These are phyloP conservation scores for Termitomyces sp. DNA, from an alignment of 768 basidiomycete genomes.

Conservation along the genomic window DNA sequence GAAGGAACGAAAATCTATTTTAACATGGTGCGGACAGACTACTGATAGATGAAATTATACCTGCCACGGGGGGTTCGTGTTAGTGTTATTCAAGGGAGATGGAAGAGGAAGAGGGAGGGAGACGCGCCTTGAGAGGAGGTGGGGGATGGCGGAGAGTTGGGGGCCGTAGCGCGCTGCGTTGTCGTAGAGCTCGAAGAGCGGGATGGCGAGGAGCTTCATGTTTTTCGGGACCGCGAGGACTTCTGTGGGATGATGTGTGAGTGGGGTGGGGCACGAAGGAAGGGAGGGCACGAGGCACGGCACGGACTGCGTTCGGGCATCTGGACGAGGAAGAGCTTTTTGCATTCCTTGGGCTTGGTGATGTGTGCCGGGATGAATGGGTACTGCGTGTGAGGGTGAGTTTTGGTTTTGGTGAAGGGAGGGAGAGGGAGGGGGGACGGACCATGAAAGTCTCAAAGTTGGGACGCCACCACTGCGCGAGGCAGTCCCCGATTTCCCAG, in stretches of 20 bases:
- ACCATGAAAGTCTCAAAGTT: slow-evolving; percentile 99
- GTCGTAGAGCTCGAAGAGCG: slow-evolving; percentile 95
- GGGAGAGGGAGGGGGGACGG: slow-evolving; percentile 30
- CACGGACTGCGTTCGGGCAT: slow-evolving; percentile 93
- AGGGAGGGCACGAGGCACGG: too few relatives aligned
- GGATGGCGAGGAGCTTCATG: slow-evolving; percentile 97
- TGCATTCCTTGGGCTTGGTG: slow-evolving; percentile 97
- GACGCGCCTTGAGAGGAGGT: slow-evolving; percentile 75
- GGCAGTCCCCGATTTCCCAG: slow-evolving; percentile 94
- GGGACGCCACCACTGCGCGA: slow-evolving; percentile 98
- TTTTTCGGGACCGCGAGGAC: slow-evolving; percentile 96
- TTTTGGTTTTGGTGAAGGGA: too few relatives aligned
- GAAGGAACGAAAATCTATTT: too few relatives aligned
- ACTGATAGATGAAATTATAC: slow-evolving; percentile 82
- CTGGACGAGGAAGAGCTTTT: slow-evolving; percentile 91
- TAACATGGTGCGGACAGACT: too few relatives aligned
- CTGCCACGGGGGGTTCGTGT: slow-evolving; percentile 27
- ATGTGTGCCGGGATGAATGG: slow-evolving; percentile 94
- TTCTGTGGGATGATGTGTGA: slow-evolving; percentile 44
- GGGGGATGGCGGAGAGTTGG: slow-evolving; percentile 90
- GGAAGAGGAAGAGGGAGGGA: slow-evolving; percentile 21
- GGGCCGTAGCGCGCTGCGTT: slow-evolving; percentile 95
- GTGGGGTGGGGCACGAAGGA: too few relatives aligned
- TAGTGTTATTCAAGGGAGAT: too few relatives aligned
- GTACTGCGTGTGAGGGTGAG: too few relatives aligned